Base-by-base conservation (phyloP, 306 rosid species). In the Potentilla sterilis region DNA sequence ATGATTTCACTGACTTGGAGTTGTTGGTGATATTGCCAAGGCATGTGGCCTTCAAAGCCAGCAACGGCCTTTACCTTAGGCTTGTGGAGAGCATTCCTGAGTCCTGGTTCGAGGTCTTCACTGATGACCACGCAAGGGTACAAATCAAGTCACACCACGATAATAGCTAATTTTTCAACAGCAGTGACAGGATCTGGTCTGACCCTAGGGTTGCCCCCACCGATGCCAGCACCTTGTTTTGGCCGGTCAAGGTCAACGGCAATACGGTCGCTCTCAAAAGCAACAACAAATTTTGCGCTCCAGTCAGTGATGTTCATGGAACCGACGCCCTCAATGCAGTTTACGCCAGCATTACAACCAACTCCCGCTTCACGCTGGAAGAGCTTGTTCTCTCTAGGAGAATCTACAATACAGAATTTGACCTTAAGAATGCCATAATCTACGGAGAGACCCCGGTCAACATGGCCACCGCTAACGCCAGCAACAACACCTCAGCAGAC, bases 141-240 rank as follows among this genome's bases (percentile, higher is more conserved):
- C 32, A n/a, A 2, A 54, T 54, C 11, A 1, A 2, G 24, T 54
- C 61, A n/a, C n/a, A 2, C 61, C 21, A 18, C 58, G 19, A 9
- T 9, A 6, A 6, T 2, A 52, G 0, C 9, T 52, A 5, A 2
- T 19, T 18, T 12, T 3, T 2, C 4, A 0, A 0, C 2, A 4
- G 3, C 24, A 12, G 1, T 5, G 19, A 18, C 4, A 6, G 9
- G 2, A 54, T 54, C 6, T 14, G 21, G 58, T 8, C 58, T 19
- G 58, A 52, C 22, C 11, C 47, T 9, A 7, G 2, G 1, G 58
- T 2, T 24, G 19, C 2, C 58, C 2, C 3, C 28, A 54, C 28
- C 11, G 28, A 54, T 28, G 4, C 8, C 24, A 2, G 2, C 28
- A 54, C 32, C 28, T 1, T 0, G n/a, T 52, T 52, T 19, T 16